Conservation (phyloP, 2,329 filamentous ascomycete genomes). For the Passalora sequoiae region DNA sequence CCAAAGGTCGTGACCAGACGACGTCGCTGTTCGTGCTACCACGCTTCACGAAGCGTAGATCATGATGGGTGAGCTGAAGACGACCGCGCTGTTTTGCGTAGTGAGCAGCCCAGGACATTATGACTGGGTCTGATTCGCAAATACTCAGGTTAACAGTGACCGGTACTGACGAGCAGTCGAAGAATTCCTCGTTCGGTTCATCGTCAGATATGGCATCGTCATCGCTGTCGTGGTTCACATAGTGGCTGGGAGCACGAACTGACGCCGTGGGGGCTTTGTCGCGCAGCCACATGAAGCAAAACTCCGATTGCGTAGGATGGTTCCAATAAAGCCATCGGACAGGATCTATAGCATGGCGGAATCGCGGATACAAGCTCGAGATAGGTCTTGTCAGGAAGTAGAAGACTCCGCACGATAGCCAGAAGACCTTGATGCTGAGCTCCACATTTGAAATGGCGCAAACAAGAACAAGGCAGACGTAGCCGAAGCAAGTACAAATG, state of each 20-base stretch:
- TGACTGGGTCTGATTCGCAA: neutral
- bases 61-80: neutral
- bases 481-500: constrained; percentile 1
- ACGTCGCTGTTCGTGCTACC: neutral
- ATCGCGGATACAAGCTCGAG: constrained; percentile 2
- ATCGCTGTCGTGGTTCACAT: neutral
- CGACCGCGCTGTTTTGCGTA: neutral
- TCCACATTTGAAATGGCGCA: neutral
- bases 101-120: neutral
- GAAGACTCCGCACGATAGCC: neutral
- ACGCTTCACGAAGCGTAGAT: neutral
- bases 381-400: constrained; percentile 1
- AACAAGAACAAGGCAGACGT: neutral
- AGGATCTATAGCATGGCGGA: constrained; percentile 3
- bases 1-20: neutral
- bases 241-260: neutral
- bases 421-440: constrained; percentile 1
- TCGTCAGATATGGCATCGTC: neutral
- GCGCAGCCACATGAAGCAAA: constrained; percentile 4
- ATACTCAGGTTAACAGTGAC: too few species aligned
- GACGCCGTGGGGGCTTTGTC: neutral
- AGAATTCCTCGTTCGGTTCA: neutral
- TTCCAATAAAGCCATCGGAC: constrained; percentile 7
- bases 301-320: constrained; percentile 4
- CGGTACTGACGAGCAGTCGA: neutral